phyloP scores from a whole-genome alignment of 129 eudicot species.

The carrot (Daucus carota) region DH1_v3.0 NC_030387.2:11197001-11197500 shows the following conservation, averaged over 20 bases:
- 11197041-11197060: constrained; percentile 47
- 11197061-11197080: constrained; percentile 55
- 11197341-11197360: constrained; percentile 46
- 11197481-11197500: constrained; percentile 79
- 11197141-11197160: constrained; percentile 53
- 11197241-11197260: constrained; percentile 61
- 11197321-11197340: constrained; percentile 18
- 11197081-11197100: constrained; percentile 62
- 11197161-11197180: constrained; percentile 67
- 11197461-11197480: constrained; percentile 37
- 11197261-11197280: constrained; percentile 21
- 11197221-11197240: constrained; percentile 47
- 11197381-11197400: constrained; percentile 66
- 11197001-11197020: constrained; percentile 93
- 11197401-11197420: constrained; percentile 84
- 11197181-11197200: constrained; percentile 61
- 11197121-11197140: constrained; percentile 59
- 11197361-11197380: constrained; percentile 56
- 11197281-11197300: not conserved
- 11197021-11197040: constrained; percentile 78
- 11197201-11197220: constrained; percentile 77
- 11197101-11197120: constrained; percentile 60
- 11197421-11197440: constrained; percentile 47
- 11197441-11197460: constrained; percentile 39
- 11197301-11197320: constrained; percentile 9